These are phyloP conservation scores for Viscum album DNA, from an alignment of 177 flowering plant species.

Conservation along the genomic window DNA sequence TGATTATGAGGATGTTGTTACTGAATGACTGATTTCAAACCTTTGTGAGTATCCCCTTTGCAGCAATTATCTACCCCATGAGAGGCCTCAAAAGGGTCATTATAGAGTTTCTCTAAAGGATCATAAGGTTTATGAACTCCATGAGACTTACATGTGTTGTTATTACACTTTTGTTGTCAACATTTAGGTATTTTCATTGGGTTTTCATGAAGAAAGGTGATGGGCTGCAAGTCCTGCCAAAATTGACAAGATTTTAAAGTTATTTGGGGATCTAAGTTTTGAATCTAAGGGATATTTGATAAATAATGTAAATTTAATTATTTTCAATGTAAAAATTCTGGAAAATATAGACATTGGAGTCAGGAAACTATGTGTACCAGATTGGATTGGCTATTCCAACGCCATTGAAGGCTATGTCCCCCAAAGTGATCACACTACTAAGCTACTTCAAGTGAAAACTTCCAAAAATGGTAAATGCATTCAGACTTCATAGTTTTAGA, in stretches of 20 bases:
- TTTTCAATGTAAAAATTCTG: constrained; percentile 41
- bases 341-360: constrained; percentile 34
- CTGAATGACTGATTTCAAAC: constrained; percentile 49
- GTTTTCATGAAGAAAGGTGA: constrained; percentile 41
- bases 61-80: constrained; percentile 33
- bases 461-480: constrained; percentile 25
- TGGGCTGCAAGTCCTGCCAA: constrained; percentile 22
- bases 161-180: constrained; percentile 45
- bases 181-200: constrained; percentile 46
- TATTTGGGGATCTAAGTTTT: constrained; percentile 38
- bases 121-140: constrained; percentile 69
- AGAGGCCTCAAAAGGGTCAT: constrained; percentile 37
- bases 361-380: constrained; percentile 42
- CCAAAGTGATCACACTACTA: constrained; percentile 18
- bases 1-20: constrained; percentile 75
- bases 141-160: constrained; percentile 58
- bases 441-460: constrained; percentile 10
- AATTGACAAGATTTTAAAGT: constrained; percentile 36
- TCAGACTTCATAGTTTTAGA: not conserved
- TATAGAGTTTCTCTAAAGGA: constrained; percentile 67
- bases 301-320: constrained; percentile 32
- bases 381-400: constrained; percentile 69
- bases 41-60: constrained; percentile 83
- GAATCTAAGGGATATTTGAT: constrained; percentile 22
- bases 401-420: constrained; percentile 97